A percentile compares a stretch with the other conserved stretches of the same genome.
Evolutionary conservation across 306 rosid species (phyloP).

Genomic region (Quillaja saponaria): DNA sequence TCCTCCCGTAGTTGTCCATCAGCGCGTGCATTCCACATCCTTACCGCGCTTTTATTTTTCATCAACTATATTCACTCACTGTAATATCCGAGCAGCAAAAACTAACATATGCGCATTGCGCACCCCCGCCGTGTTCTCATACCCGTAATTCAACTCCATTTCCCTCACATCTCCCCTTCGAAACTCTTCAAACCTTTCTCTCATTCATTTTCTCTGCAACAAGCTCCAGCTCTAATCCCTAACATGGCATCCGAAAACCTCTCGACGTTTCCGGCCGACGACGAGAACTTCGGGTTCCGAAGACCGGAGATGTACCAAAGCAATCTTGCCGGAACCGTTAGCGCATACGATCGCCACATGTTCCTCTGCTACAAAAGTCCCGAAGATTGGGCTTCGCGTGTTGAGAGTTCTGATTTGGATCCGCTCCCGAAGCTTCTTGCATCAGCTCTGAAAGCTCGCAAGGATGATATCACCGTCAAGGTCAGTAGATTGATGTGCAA

Average conservation of each 20-base stretch:
- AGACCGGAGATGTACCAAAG: constrained; percentile 79
- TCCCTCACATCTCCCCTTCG: no score
- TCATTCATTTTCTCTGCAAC: not conserved
- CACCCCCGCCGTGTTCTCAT: constrained; percentile 27
- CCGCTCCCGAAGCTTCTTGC: constrained; percentile 63
- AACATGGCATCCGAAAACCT: constrained; percentile 49
- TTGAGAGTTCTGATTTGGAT: constrained; percentile 72
- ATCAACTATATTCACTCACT: no score
- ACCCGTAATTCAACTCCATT: no score
- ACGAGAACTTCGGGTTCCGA: constrained; percentile 64
- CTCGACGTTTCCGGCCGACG: constrained; percentile 33
- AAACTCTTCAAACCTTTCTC: constrained; percentile 15
- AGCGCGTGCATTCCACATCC: not conserved
- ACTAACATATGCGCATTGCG: constrained; percentile 38
- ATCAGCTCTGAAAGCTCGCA: constrained; percentile 53
- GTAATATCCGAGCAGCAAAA: no score
- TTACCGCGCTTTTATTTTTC: not conserved
- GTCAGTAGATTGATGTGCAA: constrained; percentile 14
- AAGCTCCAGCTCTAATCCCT: not conserved
- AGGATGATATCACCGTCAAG: constrained; percentile 54
- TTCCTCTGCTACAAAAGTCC: constrained; percentile 82
- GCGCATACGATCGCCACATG: constrained; percentile 77
- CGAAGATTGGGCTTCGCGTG: constrained; percentile 63
- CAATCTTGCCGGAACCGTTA: constrained; percentile 68
- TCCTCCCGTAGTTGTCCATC: no score